These are phyloP conservation scores for Candida peoriensis DNA, from an alignment of 805 yeast genomes.

Conservation along the genomic window DNA sequence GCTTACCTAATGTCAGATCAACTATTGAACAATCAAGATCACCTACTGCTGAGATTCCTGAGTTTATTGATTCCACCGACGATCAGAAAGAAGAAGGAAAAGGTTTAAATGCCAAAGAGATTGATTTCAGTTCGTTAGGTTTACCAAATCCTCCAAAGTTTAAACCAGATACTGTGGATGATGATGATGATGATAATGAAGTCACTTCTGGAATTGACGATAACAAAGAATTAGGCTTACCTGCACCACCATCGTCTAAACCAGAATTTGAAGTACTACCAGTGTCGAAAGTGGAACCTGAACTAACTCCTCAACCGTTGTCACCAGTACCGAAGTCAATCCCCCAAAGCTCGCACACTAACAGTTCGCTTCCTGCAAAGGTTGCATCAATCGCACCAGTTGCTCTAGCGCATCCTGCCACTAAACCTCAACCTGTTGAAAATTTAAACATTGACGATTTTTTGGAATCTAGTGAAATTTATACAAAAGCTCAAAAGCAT, in stretches of 20 bases:
- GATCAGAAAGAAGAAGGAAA: constrained; percentile 1
- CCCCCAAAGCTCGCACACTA: constrained; percentile 7
- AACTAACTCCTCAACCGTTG: background rate
- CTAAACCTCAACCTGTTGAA: background rate
- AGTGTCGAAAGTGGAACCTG: background rate
- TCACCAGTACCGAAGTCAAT: background rate
- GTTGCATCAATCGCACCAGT: constrained; percentile 8
- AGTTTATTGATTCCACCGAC: constrained; percentile 1
- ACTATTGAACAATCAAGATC: constrained; percentile 2
- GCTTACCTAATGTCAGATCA: constrained; percentile 2
- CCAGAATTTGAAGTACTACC: constrained; percentile 2
- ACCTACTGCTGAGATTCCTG: constrained; percentile 6
- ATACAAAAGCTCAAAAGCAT: constrained; percentile 57
- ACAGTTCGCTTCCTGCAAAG: too few relatives aligned
- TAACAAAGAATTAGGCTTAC: constrained; percentile 3
- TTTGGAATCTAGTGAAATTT: constrained; percentile 49
- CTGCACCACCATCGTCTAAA: constrained; percentile 9
- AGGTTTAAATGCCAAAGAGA: too few relatives aligned
- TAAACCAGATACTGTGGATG: constrained; percentile 3
- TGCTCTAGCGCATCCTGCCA: background rate
- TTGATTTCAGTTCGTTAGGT: constrained; percentile 1
- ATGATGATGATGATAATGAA: constrained; percentile 2
- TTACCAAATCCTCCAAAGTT: constrained; percentile 8
- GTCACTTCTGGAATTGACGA: constrained; percentile 2
- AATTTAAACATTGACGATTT: constrained; percentile 38